Conservation (phyloP, 208 protist genomes). For the Trypanosoma mega region DNA sequence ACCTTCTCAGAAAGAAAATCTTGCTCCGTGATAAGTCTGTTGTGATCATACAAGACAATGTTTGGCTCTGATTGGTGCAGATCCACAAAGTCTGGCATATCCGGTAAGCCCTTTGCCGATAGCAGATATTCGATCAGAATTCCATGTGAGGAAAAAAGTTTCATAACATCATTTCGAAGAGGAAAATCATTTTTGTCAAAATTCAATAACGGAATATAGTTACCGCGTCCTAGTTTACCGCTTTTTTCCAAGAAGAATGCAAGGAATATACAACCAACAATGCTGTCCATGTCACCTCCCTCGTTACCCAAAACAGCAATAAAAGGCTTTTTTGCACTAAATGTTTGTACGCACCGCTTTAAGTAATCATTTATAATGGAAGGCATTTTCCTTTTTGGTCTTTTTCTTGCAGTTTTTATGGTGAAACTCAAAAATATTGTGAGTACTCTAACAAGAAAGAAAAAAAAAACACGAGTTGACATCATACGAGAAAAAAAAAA, state of each 20-base stretch:
- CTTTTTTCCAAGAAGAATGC: constrained; percentile 59
- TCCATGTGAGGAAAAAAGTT: constrained; percentile 46
- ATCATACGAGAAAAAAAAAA: constrained; percentile 8
- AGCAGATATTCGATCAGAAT: constrained; percentile 46
- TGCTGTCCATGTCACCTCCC: constrained; percentile 86
- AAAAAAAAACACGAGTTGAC: constrained; percentile 13
- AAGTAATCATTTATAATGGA: constrained; percentile 70
- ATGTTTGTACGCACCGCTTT: constrained; percentile 27
- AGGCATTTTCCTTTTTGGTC: constrained; percentile 32
- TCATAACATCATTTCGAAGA: constrained; percentile 68
- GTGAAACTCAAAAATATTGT: constrained; percentile 1
- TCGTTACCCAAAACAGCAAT: constrained; percentile 83
- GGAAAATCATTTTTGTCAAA: constrained; percentile 73
- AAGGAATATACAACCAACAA: constrained; percentile 83
- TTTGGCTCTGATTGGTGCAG: constrained; percentile 19
- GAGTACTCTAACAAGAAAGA: too few species aligned
- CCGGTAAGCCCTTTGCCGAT: constrained; percentile 25
- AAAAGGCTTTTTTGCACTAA: constrained; percentile 25
- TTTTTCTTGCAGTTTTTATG: not conserved
- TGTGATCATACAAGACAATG: constrained; percentile 86
- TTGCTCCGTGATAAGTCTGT: constrained; percentile 57
- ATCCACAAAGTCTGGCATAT: constrained; percentile 33
- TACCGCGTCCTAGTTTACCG: constrained; percentile 25
- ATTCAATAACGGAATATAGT: constrained; percentile 70
- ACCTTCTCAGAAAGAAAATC: constrained; percentile 33